phyloP scores from a whole-genome alignment of 2,329 filamentous ascomycete genomes.

The Ophiostoma australiae region DNA sequence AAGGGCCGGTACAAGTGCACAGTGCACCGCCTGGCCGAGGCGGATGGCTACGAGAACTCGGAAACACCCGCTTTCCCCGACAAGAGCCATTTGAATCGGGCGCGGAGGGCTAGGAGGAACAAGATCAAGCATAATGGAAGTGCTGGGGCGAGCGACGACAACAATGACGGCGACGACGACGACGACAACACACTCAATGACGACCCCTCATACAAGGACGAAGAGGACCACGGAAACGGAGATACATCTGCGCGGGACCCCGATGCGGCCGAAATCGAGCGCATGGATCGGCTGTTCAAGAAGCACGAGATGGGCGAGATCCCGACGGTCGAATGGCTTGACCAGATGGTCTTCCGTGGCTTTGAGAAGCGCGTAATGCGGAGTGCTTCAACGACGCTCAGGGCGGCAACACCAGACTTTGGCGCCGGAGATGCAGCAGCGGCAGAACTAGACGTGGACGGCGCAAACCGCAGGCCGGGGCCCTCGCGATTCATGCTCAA shows the following conservation, averaged over 20 bases:
- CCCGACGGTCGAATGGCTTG: constrained; percentile 86
- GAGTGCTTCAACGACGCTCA: constrained; percentile 59
- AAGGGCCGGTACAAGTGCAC: constrained; percentile 91
- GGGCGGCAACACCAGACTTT: constrained; percentile 47
- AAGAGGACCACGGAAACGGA: constrained; percentile 43
- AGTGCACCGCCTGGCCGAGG: constrained; percentile 73
- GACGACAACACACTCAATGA: constrained; percentile 34
- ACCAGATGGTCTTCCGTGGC: constrained; percentile 86
- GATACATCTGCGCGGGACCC: constrained; percentile 51
- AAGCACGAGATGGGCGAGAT: constrained; percentile 99
- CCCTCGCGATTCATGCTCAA: constrained; percentile 71
- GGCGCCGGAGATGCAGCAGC: constrained; percentile 30
- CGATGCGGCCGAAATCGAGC: constrained; percentile 77
- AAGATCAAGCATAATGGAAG: constrained; percentile 44
- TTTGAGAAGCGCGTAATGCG: constrained; percentile 66
- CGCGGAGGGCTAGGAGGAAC: constrained; percentile 36
- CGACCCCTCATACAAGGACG: constrained; percentile 30
- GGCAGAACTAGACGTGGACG: constrained; percentile 31
- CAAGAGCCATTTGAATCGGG: constrained; percentile 46
- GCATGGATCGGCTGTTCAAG: constrained; percentile 86
- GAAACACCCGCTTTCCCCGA: constrained; percentile 67
- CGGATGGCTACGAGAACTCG: constrained; percentile 77
- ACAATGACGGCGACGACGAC: constrained; percentile 30
- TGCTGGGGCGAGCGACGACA: constrained; percentile 33
- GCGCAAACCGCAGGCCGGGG: constrained; percentile 37